phyloP scores from a whole-genome alignment of 1,139 yeast genomes.

The Kodamaea alishanica region DNA sequence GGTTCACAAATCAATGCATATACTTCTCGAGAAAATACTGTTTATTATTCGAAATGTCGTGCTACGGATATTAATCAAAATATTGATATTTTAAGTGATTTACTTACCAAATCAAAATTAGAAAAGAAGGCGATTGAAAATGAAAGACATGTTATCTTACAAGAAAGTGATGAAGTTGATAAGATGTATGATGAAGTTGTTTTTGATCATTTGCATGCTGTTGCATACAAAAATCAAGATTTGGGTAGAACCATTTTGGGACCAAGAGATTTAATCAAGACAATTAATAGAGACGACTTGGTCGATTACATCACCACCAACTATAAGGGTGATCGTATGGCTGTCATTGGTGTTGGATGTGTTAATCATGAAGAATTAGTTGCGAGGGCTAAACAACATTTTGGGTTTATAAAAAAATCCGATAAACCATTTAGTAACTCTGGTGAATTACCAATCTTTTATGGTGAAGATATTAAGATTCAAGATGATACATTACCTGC shows the following conservation, averaged over 20 bases:
- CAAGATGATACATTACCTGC: constrained; percentile 82
- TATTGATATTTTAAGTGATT: constrained; percentile 85
- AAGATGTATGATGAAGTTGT: constrained; percentile 98
- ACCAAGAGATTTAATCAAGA: constrained; percentile 81
- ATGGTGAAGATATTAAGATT: constrained; percentile 82
- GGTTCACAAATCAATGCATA: constrained; percentile 98
- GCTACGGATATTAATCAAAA: constrained; percentile 78
- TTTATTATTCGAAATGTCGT: constrained; percentile 88
- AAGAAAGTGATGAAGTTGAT: constrained; percentile 97
- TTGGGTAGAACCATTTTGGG: constrained; percentile 97
- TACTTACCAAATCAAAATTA: constrained; percentile 78
- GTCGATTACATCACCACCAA: constrained; percentile 76
- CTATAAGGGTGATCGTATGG: constrained; percentile 97
- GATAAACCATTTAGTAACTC: constrained; percentile 65
- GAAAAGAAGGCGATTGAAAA: constrained; percentile 86
- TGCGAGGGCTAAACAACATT: constrained; percentile 65
- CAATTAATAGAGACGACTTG: constrained; percentile 74
- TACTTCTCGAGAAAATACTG: constrained; percentile 96
- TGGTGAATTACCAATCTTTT: constrained; percentile 77
- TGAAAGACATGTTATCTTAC: constrained; percentile 91
- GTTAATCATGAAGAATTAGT: constrained; percentile 86
- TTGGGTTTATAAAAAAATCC: constrained; percentile 71
- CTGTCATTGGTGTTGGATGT: constrained; percentile 91
- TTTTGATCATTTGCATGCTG: constrained; percentile 92
- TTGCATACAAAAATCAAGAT: constrained; percentile 86